Evolutionary conservation across 1,284 basidiomycete genomes (phyloP).

Genomic region (Xerocomus subilludens): DNA sequence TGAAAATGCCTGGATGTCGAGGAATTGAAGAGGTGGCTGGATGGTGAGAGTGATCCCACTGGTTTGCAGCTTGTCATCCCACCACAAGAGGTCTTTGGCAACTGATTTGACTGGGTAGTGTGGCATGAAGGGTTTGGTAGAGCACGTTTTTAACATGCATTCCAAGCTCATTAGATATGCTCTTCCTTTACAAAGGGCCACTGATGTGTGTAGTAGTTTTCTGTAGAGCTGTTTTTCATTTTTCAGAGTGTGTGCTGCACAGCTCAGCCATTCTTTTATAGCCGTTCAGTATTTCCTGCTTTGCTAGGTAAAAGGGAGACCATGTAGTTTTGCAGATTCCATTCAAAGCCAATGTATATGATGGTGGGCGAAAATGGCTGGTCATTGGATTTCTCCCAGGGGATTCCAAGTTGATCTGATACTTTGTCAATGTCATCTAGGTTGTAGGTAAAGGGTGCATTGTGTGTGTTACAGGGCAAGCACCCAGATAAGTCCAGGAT

Average conservation of each 20-base stretch:
- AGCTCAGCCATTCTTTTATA: constrained; percentile 4
- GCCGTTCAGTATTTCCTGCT: not conserved
- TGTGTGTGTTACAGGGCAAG: not conserved
- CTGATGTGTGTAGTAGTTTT: constrained; percentile 12
- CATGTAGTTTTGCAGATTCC: not conserved
- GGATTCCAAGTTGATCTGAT: not conserved
- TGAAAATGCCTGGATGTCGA: constrained; percentile 12
- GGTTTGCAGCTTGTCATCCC: not conserved
- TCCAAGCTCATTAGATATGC: constrained; percentile 27
- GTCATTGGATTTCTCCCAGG: constrained; percentile 34
- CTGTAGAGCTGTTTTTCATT: constrained; percentile 21
- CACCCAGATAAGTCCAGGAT: not conserved
- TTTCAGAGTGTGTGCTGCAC: not conserved
- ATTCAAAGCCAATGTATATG: constrained; percentile 22
- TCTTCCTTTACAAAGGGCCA: not conserved
- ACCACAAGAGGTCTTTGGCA: not conserved
- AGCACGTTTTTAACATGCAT: constrained; percentile 3
- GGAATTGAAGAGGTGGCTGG: not conserved
- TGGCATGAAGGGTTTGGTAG: constrained; percentile 4
- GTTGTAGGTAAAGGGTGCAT: not conserved
- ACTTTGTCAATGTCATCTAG: not conserved
- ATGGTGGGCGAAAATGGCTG: constrained; percentile 10
- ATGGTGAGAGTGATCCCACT: not conserved
- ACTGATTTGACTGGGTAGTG: constrained; percentile 1
- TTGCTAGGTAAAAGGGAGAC: not conserved